Conservation (phyloP, 2,329 filamentous ascomycete genomes). For the Talaromyces rugulosus region DNA sequence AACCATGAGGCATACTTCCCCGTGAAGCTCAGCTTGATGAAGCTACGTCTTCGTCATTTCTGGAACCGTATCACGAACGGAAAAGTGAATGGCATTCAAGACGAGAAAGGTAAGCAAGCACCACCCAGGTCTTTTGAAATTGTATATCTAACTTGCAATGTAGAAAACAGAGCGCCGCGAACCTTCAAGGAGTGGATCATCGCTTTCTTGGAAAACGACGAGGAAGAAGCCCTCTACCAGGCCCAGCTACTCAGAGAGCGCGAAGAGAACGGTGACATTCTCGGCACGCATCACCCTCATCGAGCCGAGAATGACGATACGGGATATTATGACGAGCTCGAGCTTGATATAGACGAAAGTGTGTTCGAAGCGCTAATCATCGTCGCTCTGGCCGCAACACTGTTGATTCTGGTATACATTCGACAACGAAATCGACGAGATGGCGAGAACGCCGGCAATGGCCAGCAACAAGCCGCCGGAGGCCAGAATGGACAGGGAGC, state of each 20-base stretch:
- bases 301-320: constrained; percentile 34
- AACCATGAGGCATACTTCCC: constrained; percentile 93
- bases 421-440: constrained; percentile 40
- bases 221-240: constrained; percentile 60
- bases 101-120: constrained; percentile 69
- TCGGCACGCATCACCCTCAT: constrained; percentile 18
- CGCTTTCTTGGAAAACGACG: constrained; percentile 73
- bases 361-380: constrained; percentile 82
- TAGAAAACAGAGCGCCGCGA: constrained; percentile 67
- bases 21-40: constrained; percentile 81
- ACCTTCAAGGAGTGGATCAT: constrained; percentile 81
- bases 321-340: constrained; percentile 58
- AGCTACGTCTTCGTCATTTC: constrained; percentile 77
- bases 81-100: constrained; percentile 85
- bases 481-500: constrained; percentile 1
- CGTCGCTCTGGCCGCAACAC: constrained; percentile 66
- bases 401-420: constrained; percentile 78
- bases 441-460: constrained; percentile 25
- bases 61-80: constrained; percentile 94
- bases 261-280: constrained; percentile 31
- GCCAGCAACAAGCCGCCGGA: constrained; percentile 2
- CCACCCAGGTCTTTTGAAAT: background rate
- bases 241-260: constrained; percentile 45
- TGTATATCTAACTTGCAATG: constrained; percentile 1
- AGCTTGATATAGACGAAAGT: constrained; percentile 66